phyloP scores from a whole-genome alignment of 495 filamentous ascomycete genomes.

The Penicillium fimorum region DNA sequence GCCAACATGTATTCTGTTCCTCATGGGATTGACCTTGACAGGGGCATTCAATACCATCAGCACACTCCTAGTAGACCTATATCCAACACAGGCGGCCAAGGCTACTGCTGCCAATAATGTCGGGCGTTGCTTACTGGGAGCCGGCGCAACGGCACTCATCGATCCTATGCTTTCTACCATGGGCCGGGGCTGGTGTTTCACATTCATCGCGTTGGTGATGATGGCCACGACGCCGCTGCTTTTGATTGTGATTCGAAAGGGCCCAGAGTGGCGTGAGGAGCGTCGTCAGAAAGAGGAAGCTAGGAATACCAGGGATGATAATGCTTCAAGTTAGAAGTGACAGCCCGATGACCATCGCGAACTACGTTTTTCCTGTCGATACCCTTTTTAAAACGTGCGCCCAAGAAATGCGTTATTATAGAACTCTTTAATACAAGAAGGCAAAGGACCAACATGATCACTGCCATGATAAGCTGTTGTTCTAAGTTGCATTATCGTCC shows the following conservation, averaged over 20 bases:
- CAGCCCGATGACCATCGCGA: neutral
- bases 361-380: neutral
- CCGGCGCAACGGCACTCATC: constrained; percentile 62
- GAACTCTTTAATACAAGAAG: constrained; percentile 1
- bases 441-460: neutral
- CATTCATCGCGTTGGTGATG: constrained; percentile 58
- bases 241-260: constrained; percentile 42
- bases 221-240: constrained; percentile 53
- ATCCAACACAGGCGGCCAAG: constrained; percentile 57
- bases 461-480: neutral
- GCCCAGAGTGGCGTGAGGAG: constrained; percentile 50
- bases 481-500: neutral
- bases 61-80: constrained; percentile 65
- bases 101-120: constrained; percentile 73
- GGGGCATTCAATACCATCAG: constrained; percentile 57
- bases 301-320: constrained; percentile 9
- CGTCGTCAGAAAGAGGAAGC: constrained; percentile 29
- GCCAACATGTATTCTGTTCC: constrained; percentile 55
- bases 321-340: constrained; percentile 6
- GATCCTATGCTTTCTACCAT: constrained; percentile 64
- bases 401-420: constrained; percentile 1
- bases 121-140: constrained; percentile 64
- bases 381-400: neutral
- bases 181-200: constrained; percentile 70
- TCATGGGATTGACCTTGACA: constrained; percentile 56